These are phyloP conservation scores for Lipomyces sp. DNA, from an alignment of 805 yeast genomes.

Conservation along the genomic window DNA sequence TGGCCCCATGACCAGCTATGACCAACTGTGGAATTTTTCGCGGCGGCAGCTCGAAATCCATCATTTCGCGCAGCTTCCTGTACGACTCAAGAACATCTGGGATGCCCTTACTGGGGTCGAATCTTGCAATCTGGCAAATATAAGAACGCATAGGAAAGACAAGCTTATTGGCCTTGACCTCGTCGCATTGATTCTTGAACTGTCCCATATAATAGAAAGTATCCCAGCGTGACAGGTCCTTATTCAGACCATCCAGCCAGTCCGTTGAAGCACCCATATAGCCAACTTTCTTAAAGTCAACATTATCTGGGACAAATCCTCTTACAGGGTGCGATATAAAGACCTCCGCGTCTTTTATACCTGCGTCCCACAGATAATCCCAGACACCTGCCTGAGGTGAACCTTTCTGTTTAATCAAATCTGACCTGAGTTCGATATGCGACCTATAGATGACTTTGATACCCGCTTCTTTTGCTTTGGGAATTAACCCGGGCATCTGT, in stretches of 20 bases:
- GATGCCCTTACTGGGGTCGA: conserved; percentile 38
- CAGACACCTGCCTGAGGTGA: conserved; percentile 37
- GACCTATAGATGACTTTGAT: conserved; percentile 35
- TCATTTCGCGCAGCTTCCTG: conserved; percentile 26
- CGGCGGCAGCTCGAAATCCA: conserved; percentile 35
- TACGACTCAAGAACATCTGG: conserved; percentile 36
- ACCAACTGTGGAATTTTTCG: conserved; percentile 38
- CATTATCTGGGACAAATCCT: conserved; percentile 34
- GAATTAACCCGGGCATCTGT: conserved; percentile 30
- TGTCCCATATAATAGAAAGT: conserved; percentile 33
- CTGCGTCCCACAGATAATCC: conserved; percentile 33
- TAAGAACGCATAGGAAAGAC: conserved; percentile 36
- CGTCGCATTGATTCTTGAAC: conserved; percentile 32
- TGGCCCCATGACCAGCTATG: conserved; percentile 37
- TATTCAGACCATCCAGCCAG: conserved; percentile 37
- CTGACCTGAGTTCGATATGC: conserved; percentile 37
- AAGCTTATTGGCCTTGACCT: conserved; percentile 32
- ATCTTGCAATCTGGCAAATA: conserved; percentile 36
- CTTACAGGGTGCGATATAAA: conserved; percentile 38
- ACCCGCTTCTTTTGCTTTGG: conserved; percentile 34
- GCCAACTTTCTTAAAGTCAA: conserved; percentile 27
- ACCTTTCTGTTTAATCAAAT: conserved; percentile 23
- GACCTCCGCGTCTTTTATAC: conserved; percentile 36
- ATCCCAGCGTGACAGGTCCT: conserved; percentile 33
- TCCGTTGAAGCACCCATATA: conserved; percentile 37